These are phyloP conservation scores for Margaritispora aquatica DNA, from an alignment of 495 filamentous ascomycete species.

Conservation along the genomic window DNA sequence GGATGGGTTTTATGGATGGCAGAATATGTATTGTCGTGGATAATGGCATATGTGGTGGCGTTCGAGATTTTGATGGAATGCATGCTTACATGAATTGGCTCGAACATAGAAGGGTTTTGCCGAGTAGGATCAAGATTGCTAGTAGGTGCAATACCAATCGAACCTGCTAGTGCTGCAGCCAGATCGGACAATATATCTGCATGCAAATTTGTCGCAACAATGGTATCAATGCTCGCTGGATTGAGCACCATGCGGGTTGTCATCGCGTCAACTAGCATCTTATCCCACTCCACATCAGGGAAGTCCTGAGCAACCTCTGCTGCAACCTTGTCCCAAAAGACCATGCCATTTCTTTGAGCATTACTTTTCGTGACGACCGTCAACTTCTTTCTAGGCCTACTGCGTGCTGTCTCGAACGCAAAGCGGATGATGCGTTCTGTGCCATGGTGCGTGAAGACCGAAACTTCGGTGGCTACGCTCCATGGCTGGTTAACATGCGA, in stretches of 20 bases:
- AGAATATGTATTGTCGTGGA: neutral
- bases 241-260: slow-evolving; percentile 48
- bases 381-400: slow-evolving; percentile 40
- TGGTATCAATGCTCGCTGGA: slow-evolving; percentile 44
- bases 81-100: slow-evolving; percentile 76
- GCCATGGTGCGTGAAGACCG: slow-evolving; percentile 45
- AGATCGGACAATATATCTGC: slow-evolving; percentile 53
- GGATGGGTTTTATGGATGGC: neutral
- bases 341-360: slow-evolving; percentile 49
- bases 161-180: slow-evolving; percentile 78
- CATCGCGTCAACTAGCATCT: slow-evolving; percentile 56
- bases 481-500: slow-evolving; percentile 42
- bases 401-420: slow-evolving; percentile 43
- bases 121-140: slow-evolving; percentile 61
- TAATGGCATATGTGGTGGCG: no score
- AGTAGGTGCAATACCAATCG: slow-evolving; percentile 69
- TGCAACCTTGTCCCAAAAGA: slow-evolving; percentile 49
- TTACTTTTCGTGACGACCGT: slow-evolving; percentile 52
- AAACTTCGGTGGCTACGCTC: slow-evolving; percentile 45
- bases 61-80: no score
- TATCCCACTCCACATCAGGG: slow-evolving; percentile 45
- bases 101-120: slow-evolving; percentile 68
- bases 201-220: slow-evolving; percentile 50
- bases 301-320: slow-evolving; percentile 37
- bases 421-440: slow-evolving; percentile 48